These are phyloP conservation scores for Globisporangium spinosum DNA, from an alignment of 352 stramenopile genomes.

Conservation along the genomic window DNA sequence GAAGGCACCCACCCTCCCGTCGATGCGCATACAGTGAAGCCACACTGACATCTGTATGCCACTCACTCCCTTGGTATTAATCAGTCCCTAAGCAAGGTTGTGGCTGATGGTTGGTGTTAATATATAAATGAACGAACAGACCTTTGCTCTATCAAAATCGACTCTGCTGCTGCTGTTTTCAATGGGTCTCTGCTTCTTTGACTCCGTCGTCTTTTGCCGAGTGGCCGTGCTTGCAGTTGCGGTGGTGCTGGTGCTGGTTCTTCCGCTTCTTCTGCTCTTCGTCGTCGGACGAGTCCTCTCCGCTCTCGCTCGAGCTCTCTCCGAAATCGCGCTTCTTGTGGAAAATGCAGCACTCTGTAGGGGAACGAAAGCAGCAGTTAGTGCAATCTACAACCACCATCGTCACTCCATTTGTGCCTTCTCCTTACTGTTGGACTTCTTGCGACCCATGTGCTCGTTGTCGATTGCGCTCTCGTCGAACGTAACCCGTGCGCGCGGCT, in stretches of 20 bases:
- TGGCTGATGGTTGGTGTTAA: background rate
- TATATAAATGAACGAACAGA: slow-evolving; percentile 11
- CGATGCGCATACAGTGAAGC: background rate
- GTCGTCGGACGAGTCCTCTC: slow-evolving; percentile 67
- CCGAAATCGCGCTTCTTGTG: slow-evolving; percentile 91
- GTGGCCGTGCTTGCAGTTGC: slow-evolving; percentile 17
- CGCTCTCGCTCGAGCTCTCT: slow-evolving; percentile 90
- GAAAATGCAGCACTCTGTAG: slow-evolving; percentile 90
- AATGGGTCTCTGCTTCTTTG: background rate
- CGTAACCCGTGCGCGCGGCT: slow-evolving; percentile 76
- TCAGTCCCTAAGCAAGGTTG: background rate
- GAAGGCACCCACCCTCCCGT: background rate
- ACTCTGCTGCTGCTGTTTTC: background rate
- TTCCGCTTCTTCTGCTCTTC: slow-evolving; percentile 20
- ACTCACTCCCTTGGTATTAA: background rate
- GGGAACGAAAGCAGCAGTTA: background rate
- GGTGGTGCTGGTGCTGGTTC: slow-evolving; percentile 15
- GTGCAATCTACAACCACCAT: background rate
- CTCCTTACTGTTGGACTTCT: slow-evolving; percentile 84
- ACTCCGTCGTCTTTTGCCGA: background rate
- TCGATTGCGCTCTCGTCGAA: slow-evolving; percentile 90
- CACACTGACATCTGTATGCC: background rate
- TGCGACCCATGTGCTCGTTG: slow-evolving; percentile 91
- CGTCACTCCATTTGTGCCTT: background rate
- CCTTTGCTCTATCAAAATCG: background rate